phyloP scores from a whole-genome alignment of 1,139 yeast genomes.

The Magnusiomyces paraingens region DNA sequence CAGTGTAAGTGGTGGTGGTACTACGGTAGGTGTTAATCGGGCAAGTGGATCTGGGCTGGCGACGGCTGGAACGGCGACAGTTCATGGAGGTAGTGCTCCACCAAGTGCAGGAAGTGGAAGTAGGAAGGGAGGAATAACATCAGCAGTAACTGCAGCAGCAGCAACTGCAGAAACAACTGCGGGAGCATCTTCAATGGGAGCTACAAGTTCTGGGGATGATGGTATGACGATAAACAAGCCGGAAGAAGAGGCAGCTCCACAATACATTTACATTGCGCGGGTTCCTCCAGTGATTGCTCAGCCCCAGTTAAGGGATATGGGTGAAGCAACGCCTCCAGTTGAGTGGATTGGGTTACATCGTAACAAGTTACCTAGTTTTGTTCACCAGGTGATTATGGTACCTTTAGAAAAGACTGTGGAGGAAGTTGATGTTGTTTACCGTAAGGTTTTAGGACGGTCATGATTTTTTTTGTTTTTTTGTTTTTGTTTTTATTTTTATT shows the following conservation, averaged over 20 bases:
- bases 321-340: constrained; percentile 95
- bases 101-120: too few relatives aligned
- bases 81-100: too few relatives aligned
- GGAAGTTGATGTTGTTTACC: constrained; percentile 40
- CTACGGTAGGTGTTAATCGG: too few relatives aligned
- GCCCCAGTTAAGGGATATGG: constrained; percentile 83
- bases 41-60: too few relatives aligned
- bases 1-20: too few relatives aligned
- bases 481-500: neutral
- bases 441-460: constrained; percentile 24
- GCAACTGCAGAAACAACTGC: neutral
- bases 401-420: constrained; percentile 66
- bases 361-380: constrained; percentile 72
- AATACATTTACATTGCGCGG: constrained; percentile 54
- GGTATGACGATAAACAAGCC: constrained; percentile 44
- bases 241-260: constrained; percentile 35
- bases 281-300: constrained; percentile 78
- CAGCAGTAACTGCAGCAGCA: neutral
- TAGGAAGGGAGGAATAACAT: too few relatives aligned
- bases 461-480: constrained; percentile 4
- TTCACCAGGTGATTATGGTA: constrained; percentile 73
- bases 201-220: constrained; percentile 23
- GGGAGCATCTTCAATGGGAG: constrained; percentile 10
- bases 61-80: too few relatives aligned
- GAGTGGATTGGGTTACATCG: constrained; percentile 97